Percentiles rank a stretch among this genome's conserved stretches.
Conservation (phyloP, 768 basidiomycete genomes). For the Tricholomella constricta region DNA sequence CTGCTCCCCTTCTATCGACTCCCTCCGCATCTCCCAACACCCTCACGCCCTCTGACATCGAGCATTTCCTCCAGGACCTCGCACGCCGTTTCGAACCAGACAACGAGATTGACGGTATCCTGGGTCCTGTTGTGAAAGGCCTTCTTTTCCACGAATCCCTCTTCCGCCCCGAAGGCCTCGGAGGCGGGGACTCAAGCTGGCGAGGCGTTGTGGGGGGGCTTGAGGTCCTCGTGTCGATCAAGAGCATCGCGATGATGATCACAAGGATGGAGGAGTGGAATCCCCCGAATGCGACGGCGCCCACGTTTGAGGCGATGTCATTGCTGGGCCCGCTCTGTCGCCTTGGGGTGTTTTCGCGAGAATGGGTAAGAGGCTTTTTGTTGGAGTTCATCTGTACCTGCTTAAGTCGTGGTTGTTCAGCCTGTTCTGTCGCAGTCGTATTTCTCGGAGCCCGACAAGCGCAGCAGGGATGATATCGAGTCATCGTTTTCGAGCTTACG, state of each 20-base stretch:
- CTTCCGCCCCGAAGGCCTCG: conserved; percentile 66
- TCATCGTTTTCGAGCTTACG: conserved; percentile 84
- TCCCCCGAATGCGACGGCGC: conserved; percentile 57
- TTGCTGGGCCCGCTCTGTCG: conserved; percentile 85
- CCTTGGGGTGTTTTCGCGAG: conserved; percentile 82
- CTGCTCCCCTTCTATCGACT: conserved; percentile 60
- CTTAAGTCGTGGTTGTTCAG: conserved; percentile 39
- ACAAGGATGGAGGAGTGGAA: conserved; percentile 76
- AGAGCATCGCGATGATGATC: conserved; percentile 81
- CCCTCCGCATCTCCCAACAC: conserved; percentile 46
- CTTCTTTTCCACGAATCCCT: conserved; percentile 68
- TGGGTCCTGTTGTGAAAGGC: conserved; percentile 70
- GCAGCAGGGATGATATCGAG: conserved; percentile 72
- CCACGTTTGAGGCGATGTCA: conserved; percentile 63
- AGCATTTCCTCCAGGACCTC: conserved; percentile 83
- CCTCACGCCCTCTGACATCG: conserved; percentile 69
- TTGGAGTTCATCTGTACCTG: neutral
- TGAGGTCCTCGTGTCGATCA: conserved; percentile 77
- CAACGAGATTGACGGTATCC: conserved; percentile 73
- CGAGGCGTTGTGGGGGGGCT: conserved; percentile 82
- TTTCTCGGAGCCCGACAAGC: conserved; percentile 84
- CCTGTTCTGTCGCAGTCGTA: conserved; percentile 75
- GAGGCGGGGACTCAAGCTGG: conserved; percentile 80
- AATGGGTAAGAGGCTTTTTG: conserved; percentile 68
- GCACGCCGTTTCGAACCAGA: conserved; percentile 78